phyloP scores from a whole-genome alignment of 345 rosid species.

The Nasturtium officinale region DNA sequence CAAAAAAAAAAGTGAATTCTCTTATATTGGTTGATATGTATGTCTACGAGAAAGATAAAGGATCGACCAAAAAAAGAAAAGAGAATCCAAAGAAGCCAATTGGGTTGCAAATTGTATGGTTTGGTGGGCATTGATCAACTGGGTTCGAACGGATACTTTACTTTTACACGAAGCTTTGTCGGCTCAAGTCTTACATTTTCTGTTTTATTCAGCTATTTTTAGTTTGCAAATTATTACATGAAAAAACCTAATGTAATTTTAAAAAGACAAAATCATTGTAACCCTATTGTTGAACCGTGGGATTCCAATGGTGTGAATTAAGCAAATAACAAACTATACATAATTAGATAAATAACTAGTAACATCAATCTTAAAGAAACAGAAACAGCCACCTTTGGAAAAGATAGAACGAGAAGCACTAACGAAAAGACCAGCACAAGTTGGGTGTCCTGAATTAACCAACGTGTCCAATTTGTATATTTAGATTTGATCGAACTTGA shows the following conservation, averaged over 20 bases:
- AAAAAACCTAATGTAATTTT: background rate
- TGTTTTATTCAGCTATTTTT: background rate
- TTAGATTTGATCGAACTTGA: background rate
- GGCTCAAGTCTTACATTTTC: conserved; percentile 25
- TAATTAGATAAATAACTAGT: background rate
- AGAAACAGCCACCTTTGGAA: background rate
- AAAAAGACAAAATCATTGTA: background rate
- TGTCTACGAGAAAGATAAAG: background rate
- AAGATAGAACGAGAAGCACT: conserved; percentile 33
- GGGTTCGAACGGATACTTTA: conserved; percentile 12
- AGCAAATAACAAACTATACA: background rate
- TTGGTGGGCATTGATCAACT: conserved; percentile 35
- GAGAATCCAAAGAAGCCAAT: conserved; percentile 34
- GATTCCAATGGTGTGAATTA: background rate
- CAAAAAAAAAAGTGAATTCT: background rate
- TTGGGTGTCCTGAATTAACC: conserved; percentile 27
- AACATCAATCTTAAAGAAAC: background rate
- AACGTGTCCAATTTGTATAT: conserved; percentile 29
- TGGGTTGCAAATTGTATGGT: conserved; percentile 30
- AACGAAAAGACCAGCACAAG: conserved; percentile 35
- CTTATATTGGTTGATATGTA: conserved; percentile 6
- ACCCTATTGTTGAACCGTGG: background rate
- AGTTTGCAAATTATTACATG: background rate
- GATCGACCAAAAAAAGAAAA: background rate
- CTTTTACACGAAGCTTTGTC: conserved; percentile 35